phyloP scores from a whole-genome alignment of 768 basidiomycete genomes.

The Tricholoma flavovirens region DNA sequence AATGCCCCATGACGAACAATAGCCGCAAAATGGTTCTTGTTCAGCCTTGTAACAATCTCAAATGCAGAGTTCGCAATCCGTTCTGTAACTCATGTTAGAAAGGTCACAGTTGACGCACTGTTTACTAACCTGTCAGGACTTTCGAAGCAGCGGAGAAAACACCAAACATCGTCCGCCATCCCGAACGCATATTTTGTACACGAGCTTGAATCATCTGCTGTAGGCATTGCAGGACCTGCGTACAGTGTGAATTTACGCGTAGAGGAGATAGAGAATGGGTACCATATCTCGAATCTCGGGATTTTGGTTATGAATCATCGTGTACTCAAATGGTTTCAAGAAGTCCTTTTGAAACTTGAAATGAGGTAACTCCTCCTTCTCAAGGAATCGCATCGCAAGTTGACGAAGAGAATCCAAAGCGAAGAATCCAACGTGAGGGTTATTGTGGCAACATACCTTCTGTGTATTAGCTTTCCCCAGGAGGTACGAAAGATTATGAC shows the following conservation, averaged over 20 bases:
- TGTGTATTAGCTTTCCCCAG: conserved; percentile 1
- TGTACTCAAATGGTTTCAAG: conserved; percentile 95
- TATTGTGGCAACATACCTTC: conserved; percentile 97
- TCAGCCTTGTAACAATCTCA: conserved; percentile 89
- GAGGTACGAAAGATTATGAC: conserved; percentile 10
- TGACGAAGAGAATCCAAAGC: conserved; percentile 95
- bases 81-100: conserved; percentile 40
- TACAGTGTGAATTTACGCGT: conserved; percentile 3
- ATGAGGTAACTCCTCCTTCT: conserved; percentile 96
- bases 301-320: conserved; percentile 95
- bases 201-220: conserved; percentile 98
- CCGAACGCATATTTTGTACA: conserved; percentile 92
- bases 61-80: conserved; percentile 91
- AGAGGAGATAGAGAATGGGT: not conserved
- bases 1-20: conserved; percentile 94
- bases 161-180: conserved; percentile 99
- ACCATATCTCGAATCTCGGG: conserved; percentile 97
- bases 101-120: not conserved
- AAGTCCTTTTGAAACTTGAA: conserved; percentile 99
- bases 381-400: conserved; percentile 96
- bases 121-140: conserved; percentile 68
- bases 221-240: conserved; percentile 89
- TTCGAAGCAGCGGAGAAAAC: conserved; percentile 97
- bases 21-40: conserved; percentile 84
- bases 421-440: conserved; percentile 94